phyloP scores from a whole-genome alignment of 1,139 yeast species.

The Diutina pseudorugosa region DNA sequence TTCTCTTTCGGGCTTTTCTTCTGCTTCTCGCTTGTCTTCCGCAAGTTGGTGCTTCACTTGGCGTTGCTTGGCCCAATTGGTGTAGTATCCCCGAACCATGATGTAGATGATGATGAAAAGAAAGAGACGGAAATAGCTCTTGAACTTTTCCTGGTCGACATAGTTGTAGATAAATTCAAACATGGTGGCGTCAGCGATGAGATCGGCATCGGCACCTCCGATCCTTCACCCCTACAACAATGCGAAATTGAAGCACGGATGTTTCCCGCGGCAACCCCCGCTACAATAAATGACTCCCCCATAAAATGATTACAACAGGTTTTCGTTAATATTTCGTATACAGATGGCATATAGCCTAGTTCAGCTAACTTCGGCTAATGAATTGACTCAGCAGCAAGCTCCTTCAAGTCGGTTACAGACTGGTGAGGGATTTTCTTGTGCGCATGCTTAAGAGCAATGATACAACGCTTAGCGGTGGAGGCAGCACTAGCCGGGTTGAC shows the following conservation, averaged over 20 bases:
- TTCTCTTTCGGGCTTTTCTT: constrained; percentile 10
- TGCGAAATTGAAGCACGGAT: background rate
- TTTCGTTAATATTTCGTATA: background rate
- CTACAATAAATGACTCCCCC: background rate
- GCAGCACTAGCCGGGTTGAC: constrained; percentile 31
- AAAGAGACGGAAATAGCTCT: constrained; percentile 26
- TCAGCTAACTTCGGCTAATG: background rate
- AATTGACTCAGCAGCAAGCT: background rate
- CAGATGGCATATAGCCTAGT: background rate
- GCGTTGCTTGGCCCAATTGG: constrained; percentile 19
- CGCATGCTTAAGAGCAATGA: background rate
- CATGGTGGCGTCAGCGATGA: constrained; percentile 1
- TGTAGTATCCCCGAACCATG: constrained; percentile 24
- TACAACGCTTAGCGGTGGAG: constrained; percentile 2
- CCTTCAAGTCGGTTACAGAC: background rate
- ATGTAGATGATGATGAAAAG: constrained; percentile 25
- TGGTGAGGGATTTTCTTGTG: constrained; percentile 1
- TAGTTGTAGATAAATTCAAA: constrained; percentile 26
- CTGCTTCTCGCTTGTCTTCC: constrained; percentile 16
- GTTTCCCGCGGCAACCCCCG: background rate
- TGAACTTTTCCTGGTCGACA: constrained; percentile 22
- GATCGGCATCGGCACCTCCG: background rate
- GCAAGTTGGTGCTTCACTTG: constrained; percentile 7
- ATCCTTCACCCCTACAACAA: background rate
- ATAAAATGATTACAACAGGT: too few species aligned